Conservation (phyloP, 2,329 filamentous ascomycete species). For the Exophiala spinifera region DNA sequence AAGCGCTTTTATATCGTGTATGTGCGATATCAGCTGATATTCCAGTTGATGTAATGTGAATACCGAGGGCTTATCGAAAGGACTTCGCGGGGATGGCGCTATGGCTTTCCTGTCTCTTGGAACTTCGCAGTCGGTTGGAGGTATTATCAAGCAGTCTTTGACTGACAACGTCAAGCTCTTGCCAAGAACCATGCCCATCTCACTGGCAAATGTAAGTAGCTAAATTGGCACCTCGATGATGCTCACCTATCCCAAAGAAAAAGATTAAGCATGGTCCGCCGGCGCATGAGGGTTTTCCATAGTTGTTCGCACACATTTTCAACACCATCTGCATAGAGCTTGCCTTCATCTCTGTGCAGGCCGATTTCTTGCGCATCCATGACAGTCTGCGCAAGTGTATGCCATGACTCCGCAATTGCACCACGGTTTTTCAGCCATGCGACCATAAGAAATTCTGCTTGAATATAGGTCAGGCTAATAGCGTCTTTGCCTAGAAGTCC, state of each 20-base stretch:
- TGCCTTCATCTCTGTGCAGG: slow-evolving; percentile 10
- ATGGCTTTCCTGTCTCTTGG: slow-evolving; percentile 8
- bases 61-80: slow-evolving; percentile 6
- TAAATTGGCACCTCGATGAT: neutral
- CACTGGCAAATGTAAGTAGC: neutral
- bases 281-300: slow-evolving; percentile 8
- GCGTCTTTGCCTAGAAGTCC: slow-evolving; percentile 7
- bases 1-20: slow-evolving; percentile 6
- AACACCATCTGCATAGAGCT: slow-evolving; percentile 6
- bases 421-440: slow-evolving; percentile 13
- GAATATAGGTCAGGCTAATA: slow-evolving; percentile 9
- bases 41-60: slow-evolving; percentile 11
- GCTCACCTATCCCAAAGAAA: slow-evolving; percentile 16
- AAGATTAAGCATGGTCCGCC: slow-evolving; percentile 9
- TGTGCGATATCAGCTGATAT: slow-evolving; percentile 2
- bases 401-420: slow-evolving; percentile 10
- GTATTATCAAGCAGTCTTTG: slow-evolving; percentile 6
- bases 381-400: slow-evolving; percentile 5
- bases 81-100: slow-evolving; percentile 1
- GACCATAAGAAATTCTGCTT: slow-evolving; percentile 6
- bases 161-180: slow-evolving; percentile 8
- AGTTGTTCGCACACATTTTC: slow-evolving; percentile 9
- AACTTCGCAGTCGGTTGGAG: slow-evolving; percentile 12
- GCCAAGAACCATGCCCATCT: slow-evolving; percentile 13
- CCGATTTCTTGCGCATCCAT: slow-evolving; percentile 13